Base-by-base conservation (phyloP, 768 basidiomycete genomes). In the Rhodosporidiobolus sp. region DNA sequence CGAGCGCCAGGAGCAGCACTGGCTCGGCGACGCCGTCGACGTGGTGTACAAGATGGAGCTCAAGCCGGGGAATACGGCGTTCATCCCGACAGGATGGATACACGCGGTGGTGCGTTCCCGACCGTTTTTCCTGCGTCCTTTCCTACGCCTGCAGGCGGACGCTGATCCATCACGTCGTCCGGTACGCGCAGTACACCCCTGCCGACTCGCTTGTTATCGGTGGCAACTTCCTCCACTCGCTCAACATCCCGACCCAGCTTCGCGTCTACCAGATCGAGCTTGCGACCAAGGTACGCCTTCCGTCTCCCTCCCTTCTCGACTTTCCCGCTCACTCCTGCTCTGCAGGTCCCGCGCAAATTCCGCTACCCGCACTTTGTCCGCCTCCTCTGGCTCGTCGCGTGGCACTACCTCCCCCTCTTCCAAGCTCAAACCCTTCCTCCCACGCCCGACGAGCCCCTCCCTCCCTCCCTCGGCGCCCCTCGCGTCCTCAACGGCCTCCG, bases 191-290 rank as follows among this genome's bases (percentile, higher is more conserved):
- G 90, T 88, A 91, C 81, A 98, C 96, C 0, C 95, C 95, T 0
- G 81, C 85, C 45, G 94, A 99, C 79, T 90, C 94, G 8, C 84
- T 99, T 53, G 96, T 99, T 2, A 95, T 98, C 78, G 95, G 95
- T 2, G 95, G 95, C 50, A 99, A 99, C 81, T 99, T 97, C 80
- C 81, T 99, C 61, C 95, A 99, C 81, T 94, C 93, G 14, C 93
- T 90, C 81, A 88, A 92, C 77, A 87, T 95, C 55, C 84, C 85
- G 1, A 92, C 89, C 5, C 94, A 99, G 82, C 84, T 98, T 28
- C 87, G 87, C 70, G 86, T 99, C 32, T 85, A 93, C 59, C 88
- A 93, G 61, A 96, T 99, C 77, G 95, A 99, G 81, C 90, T 92
- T 74, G 85, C 86, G 4, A 97, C 94, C 1, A 89, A 90, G 67